phyloP scores from a whole-genome alignment of 177 flowering plant species.

The Telopea speciosissima region DNA sequence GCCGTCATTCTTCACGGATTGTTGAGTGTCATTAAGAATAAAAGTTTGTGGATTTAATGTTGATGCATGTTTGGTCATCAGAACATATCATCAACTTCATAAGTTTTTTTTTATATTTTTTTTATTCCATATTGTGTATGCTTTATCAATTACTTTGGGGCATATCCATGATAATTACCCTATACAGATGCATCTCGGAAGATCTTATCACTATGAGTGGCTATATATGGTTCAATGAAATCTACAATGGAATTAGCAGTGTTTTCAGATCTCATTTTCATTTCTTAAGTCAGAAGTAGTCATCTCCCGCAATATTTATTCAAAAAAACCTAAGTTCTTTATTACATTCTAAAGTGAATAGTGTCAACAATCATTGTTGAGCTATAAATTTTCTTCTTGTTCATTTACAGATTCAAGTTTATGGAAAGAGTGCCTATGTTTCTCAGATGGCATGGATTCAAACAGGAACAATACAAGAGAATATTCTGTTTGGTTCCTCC shows the following conservation, averaged over 20 bases:
- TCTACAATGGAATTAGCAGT: not conserved
- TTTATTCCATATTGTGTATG: no score
- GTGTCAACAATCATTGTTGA: not conserved
- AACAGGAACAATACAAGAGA: constrained; percentile 57
- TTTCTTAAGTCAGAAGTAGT: not conserved
- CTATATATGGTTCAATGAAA: not conserved
- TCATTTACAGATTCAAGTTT: constrained; percentile 44
- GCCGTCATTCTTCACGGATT: not conserved
- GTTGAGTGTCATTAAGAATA: no score
- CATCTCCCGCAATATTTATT: not conserved
- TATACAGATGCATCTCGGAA: no score
- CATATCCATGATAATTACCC: no score
- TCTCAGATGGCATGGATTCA: constrained; percentile 76
- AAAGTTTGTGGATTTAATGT: no score
- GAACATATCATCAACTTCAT: not conserved
- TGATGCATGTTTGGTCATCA: no score
- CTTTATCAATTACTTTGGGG: no score
- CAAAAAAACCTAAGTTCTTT: not conserved
- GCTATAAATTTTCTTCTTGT: not conserved
- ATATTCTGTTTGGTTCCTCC: constrained; percentile 55
- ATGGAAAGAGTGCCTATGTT: constrained; percentile 58
- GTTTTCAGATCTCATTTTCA: not conserved
- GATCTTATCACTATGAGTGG: not conserved
- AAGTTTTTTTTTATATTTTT: no score
- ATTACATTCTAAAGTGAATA: not conserved